phyloP scores from a whole-genome alignment of 805 yeast genomes.

The Candida palmyrensis region DNA sequence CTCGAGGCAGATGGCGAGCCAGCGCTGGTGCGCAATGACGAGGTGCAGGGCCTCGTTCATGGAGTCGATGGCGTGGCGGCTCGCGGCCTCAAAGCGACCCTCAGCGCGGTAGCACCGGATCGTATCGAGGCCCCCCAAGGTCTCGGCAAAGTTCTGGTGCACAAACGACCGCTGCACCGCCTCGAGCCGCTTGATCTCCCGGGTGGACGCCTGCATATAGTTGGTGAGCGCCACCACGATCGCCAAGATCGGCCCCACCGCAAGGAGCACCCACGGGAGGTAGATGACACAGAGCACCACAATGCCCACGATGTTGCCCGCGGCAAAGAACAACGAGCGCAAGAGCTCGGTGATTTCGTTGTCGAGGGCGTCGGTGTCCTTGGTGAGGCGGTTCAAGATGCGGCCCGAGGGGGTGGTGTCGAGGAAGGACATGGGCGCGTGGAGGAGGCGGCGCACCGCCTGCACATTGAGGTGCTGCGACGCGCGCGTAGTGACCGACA shows the following conservation, averaged over 20 bases:
- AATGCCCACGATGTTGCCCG: conserved; percentile 55
- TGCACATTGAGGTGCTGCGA: conserved; percentile 53
- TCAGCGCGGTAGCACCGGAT: conserved; percentile 29
- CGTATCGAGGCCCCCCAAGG: conserved; percentile 32
- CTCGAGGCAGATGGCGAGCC: conserved; percentile 31
- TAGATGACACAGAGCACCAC: conserved; percentile 29
- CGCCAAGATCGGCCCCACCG: conserved; percentile 25
- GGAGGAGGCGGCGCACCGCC: conserved; percentile 57
- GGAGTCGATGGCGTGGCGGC: conserved; percentile 19
- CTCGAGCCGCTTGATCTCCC: conserved; percentile 36
- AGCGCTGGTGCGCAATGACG: conserved; percentile 32
- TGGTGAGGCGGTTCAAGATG: conserved; percentile 78
- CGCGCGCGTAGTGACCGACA: conserved; percentile 47
- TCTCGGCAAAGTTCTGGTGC: conserved; percentile 35
- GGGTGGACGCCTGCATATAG: conserved; percentile 31
- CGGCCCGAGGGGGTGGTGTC: conserved; percentile 89
- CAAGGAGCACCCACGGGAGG: conserved; percentile 38
- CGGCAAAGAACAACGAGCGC: conserved; percentile 52
- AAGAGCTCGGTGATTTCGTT: conserved; percentile 71
- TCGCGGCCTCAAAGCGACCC: conserved; percentile 21
- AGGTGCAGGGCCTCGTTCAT: conserved; percentile 36
- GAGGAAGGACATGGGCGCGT: conserved; percentile 77
- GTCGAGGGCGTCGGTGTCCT: conserved; percentile 81
- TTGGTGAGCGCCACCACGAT: conserved; percentile 23
- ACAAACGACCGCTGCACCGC: conserved; percentile 37